A percentile compares a stretch with the other conserved stretches of the same genome.
These are phyloP conservation scores for Populus hybrid DNA, from an alignment of 441 rosid genomes.

Conservation along the genomic window DNA sequence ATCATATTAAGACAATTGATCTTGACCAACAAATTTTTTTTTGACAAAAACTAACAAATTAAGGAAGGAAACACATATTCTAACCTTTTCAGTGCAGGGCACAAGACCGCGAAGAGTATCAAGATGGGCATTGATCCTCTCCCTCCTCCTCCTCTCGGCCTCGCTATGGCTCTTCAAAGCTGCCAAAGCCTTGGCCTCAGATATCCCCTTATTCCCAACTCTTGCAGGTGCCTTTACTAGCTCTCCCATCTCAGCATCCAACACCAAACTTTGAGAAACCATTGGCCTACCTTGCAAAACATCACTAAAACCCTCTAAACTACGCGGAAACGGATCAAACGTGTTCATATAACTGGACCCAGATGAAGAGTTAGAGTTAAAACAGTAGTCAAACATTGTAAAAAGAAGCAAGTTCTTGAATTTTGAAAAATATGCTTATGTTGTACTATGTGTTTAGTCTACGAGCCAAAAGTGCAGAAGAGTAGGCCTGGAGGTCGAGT, in stretches of 20 bases:
- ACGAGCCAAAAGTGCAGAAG: slow-evolving; percentile 29
- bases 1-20: background rate
- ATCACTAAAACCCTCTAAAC: slow-evolving; percentile 29
- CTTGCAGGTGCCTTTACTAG: slow-evolving; percentile 44
- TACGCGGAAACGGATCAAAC: slow-evolving; percentile 29
- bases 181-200: slow-evolving; percentile 52
- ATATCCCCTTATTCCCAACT: slow-evolving; percentile 38
- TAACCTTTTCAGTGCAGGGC: slow-evolving; percentile 57
- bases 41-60: background rate
- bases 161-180: slow-evolving; percentile 76
- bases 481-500: slow-evolving; percentile 55
- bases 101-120: slow-evolving; percentile 58
- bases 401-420: background rate
- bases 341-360: slow-evolving; percentile 26
- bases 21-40: background rate
- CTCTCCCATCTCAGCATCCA: slow-evolving; percentile 52
- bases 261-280: slow-evolving; percentile 38
- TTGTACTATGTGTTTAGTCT: background rate
- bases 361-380: slow-evolving; percentile 25
- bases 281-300: slow-evolving; percentile 25
- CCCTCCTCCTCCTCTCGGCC: slow-evolving; percentile 78
- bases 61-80: background rate
- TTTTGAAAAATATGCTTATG: background rate
- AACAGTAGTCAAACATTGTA: slow-evolving; percentile 31
- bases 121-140: slow-evolving; percentile 73